Base-by-base conservation (phyloP, 2,329 filamentous ascomycete species). In the Neofusicoccum kwambonambiense region DNA sequence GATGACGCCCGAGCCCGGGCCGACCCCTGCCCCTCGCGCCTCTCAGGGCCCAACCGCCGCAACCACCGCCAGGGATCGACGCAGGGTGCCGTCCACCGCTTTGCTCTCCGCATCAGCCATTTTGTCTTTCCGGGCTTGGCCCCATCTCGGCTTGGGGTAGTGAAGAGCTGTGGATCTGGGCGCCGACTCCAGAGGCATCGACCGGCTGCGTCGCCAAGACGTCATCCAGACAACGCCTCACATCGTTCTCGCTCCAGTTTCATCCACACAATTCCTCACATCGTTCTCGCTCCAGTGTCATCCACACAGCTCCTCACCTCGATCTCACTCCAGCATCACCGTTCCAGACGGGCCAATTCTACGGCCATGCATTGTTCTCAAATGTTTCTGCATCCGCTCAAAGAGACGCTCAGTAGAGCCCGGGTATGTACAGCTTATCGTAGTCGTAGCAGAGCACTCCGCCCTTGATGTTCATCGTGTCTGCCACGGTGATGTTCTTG, bases 361-460 rank as follows among this genome's bases (percentile, higher is more conserved):
- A 31, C 27, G 4, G 27, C 27, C 27, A 31, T 31, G 27, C 27
- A 31, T 31, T 31, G 27, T 31, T 31, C 27, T 31, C 27, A 7
- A 31, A 7, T 7, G 27, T 31, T 31, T 13, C n/a, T 58, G 15
- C 41, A 44, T 4, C 27, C 4, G 27, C 27, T 31, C 27, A 5
- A 31, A 31, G 27, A 31, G 27, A 31, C 4, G 42, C 42, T 47
- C 31, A 35, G 42, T 60, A 60, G 3, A 60, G 35, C 12, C 42
- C 54, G 5, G 19, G n/a, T 15, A 9, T 11, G 7, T 58, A 49
- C 37, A 58, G 44, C 47, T 64, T 51, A 22, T 66, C 65, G 27
- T 64, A 62, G 7, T 52, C 54, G 37, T 66, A 66, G 34, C 61
- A 66, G 37, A 66, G 45, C 31, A 64, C 62, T 19, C 65, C 58